These are phyloP conservation scores for Aspergillus sp. DNA, from an alignment of 2,329 filamentous ascomycete species.

Conservation along the genomic window DNA sequence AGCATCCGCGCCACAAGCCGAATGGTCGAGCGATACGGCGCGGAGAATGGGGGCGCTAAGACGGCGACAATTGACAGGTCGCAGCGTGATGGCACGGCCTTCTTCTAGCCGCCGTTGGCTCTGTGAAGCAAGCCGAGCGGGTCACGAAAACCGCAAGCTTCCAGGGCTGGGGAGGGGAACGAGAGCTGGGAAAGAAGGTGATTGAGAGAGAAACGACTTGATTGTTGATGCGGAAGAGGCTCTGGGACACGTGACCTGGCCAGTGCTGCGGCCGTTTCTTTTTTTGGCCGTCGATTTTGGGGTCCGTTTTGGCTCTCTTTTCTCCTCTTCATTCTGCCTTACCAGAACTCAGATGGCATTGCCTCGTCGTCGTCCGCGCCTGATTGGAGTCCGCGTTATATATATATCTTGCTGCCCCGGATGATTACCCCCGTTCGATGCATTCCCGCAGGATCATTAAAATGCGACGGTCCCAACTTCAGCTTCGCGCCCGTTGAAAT, in stretches of 20 bases:
- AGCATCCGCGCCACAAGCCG: constrained; percentile 12
- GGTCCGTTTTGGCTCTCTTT: background rate
- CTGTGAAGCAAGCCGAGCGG: background rate
- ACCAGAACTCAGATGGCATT: background rate
- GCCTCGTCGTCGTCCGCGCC: background rate
- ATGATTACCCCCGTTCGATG: background rate
- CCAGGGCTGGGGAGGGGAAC: constrained; percentile 1
- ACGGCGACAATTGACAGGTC: constrained; percentile 21
- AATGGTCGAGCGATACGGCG: constrained; percentile 16
- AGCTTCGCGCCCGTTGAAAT: background rate
- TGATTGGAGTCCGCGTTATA: background rate
- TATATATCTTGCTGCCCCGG: background rate
- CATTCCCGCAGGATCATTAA: background rate
- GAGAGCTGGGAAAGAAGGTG: background rate
- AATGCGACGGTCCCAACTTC: background rate
- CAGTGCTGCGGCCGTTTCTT: background rate
- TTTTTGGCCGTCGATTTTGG: background rate
- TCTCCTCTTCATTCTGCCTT: background rate
- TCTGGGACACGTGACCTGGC: constrained; percentile 5
- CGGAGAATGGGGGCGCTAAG: constrained; percentile 26
- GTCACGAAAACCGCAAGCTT: constrained; percentile 5
- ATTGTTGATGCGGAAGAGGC: background rate
- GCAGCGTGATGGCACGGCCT: constrained; percentile 13
- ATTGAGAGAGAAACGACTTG: background rate
- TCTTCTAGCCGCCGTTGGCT: constrained; percentile 29